These are phyloP conservation scores for Trichoderma reesei DNA, from an alignment of 495 filamentous ascomycete species.

Conservation along the genomic window DNA sequence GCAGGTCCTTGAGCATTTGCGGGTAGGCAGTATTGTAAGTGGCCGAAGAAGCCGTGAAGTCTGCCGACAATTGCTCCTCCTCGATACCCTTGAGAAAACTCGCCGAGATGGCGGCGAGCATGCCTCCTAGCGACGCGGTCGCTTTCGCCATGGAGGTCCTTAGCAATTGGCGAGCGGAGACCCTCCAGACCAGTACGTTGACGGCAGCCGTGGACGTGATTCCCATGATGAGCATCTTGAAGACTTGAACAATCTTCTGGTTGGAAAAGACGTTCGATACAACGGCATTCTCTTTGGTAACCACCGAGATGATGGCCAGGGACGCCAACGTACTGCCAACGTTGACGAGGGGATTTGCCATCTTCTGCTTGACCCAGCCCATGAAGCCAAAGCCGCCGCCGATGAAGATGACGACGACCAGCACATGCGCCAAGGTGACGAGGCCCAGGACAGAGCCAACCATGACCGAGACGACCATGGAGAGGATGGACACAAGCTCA, in stretches of 20 bases:
- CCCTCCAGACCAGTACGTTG: slow-evolving; percentile 68
- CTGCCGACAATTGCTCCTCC: slow-evolving; percentile 53
- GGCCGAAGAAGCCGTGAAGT: slow-evolving; percentile 52
- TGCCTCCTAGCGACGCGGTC: slow-evolving; percentile 67
- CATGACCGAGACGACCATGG: slow-evolving; percentile 76
- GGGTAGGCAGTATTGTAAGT: slow-evolving; percentile 60
- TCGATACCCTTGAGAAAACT: slow-evolving; percentile 82
- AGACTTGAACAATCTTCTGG: slow-evolving; percentile 73
- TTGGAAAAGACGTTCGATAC: slow-evolving; percentile 70
- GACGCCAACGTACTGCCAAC: slow-evolving; percentile 83
- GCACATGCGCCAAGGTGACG: slow-evolving; percentile 63
- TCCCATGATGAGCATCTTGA: slow-evolving; percentile 92
- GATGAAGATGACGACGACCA: slow-evolving; percentile 80
- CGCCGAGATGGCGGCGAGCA: slow-evolving; percentile 72
- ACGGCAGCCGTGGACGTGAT: slow-evolving; percentile 64
- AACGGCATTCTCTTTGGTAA: slow-evolving; percentile 87
- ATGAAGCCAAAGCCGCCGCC: slow-evolving; percentile 84
- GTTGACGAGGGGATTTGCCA: slow-evolving; percentile 79
- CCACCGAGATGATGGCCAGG: slow-evolving; percentile 79
- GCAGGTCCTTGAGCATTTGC: slow-evolving; percentile 67
- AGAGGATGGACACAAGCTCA: slow-evolving; percentile 67
- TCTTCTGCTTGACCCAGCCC: slow-evolving; percentile 84
- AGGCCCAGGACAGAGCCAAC: slow-evolving; percentile 56
- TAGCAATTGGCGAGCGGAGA: slow-evolving; percentile 67
- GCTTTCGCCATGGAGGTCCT: slow-evolving; percentile 64